Evolutionary conservation across 345 rosid species (phyloP), one percentile per base, ranked within the genome.

Genomic region (Salix koriyanagi): DNA sequence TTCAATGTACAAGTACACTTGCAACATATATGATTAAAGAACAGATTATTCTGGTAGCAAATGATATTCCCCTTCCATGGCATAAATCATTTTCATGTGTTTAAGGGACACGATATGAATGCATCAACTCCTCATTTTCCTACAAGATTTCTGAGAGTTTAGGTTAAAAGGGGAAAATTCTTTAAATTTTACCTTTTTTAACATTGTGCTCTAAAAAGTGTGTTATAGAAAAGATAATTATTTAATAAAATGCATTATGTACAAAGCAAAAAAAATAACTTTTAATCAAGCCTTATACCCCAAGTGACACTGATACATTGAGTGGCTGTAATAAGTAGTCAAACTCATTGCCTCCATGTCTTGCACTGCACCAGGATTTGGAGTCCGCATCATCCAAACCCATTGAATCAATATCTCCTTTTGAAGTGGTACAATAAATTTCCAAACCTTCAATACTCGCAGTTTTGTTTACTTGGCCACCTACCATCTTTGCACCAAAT

Each of bases 361-460:
- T 83, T 73, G 77, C 81, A 83, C 61, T 81, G 75, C 77, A 79
- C 86, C 82, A 77, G 69, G 74, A 80, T 72, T 86, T 79, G 77
- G 83, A 82, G 72, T 76, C 83, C 71, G 67, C 75, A 65, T 77
- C 75, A 79, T 82, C 83, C 65, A 64, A 70, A 80, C 81, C 81
- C 66, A 75, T 74, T 74, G 83, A 83, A 77, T 88, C 82, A 42
- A 39, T 67, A 84, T 71, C 76, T 75, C 79, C 89, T 64, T 87
- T 76, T 77, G 73, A 81, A 52, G 84, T 82, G 82, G 85, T 79
- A 82, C 93, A 94, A 87, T 90, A 92, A 78, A 92, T 82, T 83
- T 85, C 97, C 84, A 94, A 79, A 73, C 86, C 97, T 82, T 85
- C 84, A 79, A 91, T 81, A 83, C 91, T 91, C 64, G 87, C 87